Conservation (phyloP, 1,284 basidiomycete genomes). For the Papiliotrema flavescens region DNA sequence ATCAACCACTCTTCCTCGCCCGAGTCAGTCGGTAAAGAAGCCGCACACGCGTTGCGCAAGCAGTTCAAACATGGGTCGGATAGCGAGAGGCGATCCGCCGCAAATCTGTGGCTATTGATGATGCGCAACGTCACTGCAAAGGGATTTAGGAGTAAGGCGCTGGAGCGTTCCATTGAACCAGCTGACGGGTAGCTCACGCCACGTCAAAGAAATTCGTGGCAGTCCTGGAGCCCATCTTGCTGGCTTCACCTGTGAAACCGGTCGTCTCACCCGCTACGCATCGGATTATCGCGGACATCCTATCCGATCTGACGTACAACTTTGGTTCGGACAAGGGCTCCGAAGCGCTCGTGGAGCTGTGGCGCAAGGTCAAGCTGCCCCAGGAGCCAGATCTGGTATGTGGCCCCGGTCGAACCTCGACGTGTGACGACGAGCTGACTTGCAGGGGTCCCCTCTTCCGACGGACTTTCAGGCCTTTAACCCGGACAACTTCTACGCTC, state of each 20-base stretch:
- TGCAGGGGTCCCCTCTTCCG: constrained; percentile 39
- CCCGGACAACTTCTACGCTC: constrained; percentile 16
- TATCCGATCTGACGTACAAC: constrained; percentile 38
- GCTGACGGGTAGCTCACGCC: constrained; percentile 29
- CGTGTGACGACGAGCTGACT: constrained; percentile 5
- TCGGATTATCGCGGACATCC: constrained; percentile 28
- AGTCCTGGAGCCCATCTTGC: constrained; percentile 29
- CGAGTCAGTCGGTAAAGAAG: constrained; percentile 43
- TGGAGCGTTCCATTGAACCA: too few relatives aligned
- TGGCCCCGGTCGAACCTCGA: not conserved
- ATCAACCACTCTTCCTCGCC: constrained; percentile 38
- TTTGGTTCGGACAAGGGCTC: constrained; percentile 41
- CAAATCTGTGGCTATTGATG: constrained; percentile 45
- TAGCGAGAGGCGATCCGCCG: constrained; percentile 34
- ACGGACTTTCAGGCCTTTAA: constrained; percentile 34
- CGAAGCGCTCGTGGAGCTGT: constrained; percentile 37
- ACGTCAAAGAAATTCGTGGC: constrained; percentile 41
- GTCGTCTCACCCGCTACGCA: constrained; percentile 24
- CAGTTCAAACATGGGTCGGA: constrained; percentile 45
- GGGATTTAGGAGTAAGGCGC: constrained; percentile 31
- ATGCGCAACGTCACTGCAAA: constrained; percentile 37
- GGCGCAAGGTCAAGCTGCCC: constrained; percentile 44
- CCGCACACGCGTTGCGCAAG: constrained; percentile 42
- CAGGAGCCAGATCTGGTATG: constrained; percentile 43
- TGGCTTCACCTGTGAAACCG: constrained; percentile 24